phyloP scores from a whole-genome alignment of 1,284 basidiomycete genomes.

The Fomitopsis betulina region DNA sequence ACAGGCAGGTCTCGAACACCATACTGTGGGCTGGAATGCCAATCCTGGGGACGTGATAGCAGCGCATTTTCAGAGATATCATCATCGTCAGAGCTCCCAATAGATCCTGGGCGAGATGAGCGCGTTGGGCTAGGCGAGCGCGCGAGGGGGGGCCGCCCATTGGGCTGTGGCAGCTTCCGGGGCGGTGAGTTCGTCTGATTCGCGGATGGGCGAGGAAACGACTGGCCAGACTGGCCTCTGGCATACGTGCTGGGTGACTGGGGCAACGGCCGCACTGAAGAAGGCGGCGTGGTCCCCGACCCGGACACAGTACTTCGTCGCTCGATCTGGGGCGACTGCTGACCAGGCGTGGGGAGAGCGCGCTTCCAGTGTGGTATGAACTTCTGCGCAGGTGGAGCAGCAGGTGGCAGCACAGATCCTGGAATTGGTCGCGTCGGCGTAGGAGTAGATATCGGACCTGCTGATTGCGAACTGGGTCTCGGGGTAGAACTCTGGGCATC shows the following conservation, averaged over 20 bases:
- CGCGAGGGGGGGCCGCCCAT: background rate
- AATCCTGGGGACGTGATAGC: slow-evolving; percentile 11
- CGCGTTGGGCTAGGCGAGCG: background rate
- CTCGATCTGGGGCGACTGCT: slow-evolving; percentile 4
- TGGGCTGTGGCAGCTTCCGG: background rate
- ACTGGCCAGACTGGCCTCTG: background rate
- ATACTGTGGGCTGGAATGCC: slow-evolving; percentile 15
- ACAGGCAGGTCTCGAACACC: slow-evolving; percentile 25
- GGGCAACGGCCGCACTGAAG: slow-evolving; percentile 5
- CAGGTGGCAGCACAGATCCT: slow-evolving; percentile 7
- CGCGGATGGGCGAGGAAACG: background rate
- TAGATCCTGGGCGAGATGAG: background rate
- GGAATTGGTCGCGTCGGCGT: background rate
- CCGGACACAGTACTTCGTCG: slow-evolving; percentile 4
- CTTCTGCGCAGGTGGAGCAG: slow-evolving; percentile 17
- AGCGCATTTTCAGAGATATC: slow-evolving; percentile 21
- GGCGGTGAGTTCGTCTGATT: background rate
- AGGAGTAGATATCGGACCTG: background rate
- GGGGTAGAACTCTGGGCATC: background rate
- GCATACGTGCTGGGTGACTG: slow-evolving; percentile 12
- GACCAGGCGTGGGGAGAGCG: slow-evolving; percentile 20
- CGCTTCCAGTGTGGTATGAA: slow-evolving; percentile 29
- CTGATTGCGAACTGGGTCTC: slow-evolving; percentile 6
- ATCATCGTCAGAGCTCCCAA: slow-evolving; percentile 22
- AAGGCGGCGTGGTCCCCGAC: background rate